Evolutionary conservation across 148 eudicot species (phyloP), one percentile per base, ranked within the genome.

Genomic region (Vaccinium macrocarpon): DNA sequence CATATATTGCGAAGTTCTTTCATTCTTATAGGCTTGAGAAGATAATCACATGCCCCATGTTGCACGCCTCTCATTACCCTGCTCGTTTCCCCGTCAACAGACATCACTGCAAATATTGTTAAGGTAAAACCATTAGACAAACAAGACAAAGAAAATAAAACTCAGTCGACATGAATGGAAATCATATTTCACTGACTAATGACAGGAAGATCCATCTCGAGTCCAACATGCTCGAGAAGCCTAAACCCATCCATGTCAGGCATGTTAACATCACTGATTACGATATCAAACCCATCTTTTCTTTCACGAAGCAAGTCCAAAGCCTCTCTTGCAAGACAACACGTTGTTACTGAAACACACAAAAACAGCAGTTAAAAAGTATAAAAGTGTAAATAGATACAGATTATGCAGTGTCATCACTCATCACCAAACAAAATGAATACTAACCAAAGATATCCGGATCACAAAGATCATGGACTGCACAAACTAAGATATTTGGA

Each of bases 231-330:
- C 88, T 97, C 99, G 8, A 97, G 93, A 89, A 97, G 99, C 88
- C 90, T 97, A 82, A 97, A 97, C 61, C 99, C 99, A 88, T 97
- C 98, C 99, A 97, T 97, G 76, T 97, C 99, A 42, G 99, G 99
- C 99, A 97, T 97, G 91, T 95, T 97, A 77, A 97, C 99, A 88
- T 97, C 99, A 84, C 99, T 97, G 64, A 97, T 95, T 71, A 97
- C 98, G 14, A 97, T 97, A 87, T 97, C 98, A 79, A 90, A 95
- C 35, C 98, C 98, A 75, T 92, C 96, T 86, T 93, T 97, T 82
- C 94, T 86, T 82, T 95, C 98, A 82, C 99, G 96, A 82, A 97
- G 99, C 86, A 90, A 76, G 82, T 87, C 88, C 90, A 97, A 85
- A 68, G 98, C 98, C 83, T 97, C 94, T 86, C 93, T 90, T 80